phyloP scores from a whole-genome alignment of 306 rosid genomes.

The Geum urbanum region DNA sequence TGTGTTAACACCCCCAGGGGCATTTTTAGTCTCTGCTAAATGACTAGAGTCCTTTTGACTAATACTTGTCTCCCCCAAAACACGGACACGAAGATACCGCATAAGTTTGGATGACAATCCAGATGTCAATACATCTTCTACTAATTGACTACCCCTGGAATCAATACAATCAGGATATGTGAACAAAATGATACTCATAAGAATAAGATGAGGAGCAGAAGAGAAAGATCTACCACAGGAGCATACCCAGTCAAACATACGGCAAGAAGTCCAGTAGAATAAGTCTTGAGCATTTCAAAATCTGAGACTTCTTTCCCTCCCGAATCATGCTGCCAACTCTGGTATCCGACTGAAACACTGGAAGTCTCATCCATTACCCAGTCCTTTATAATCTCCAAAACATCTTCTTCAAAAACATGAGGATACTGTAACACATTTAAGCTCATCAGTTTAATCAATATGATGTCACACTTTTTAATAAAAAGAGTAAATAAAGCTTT shows the following conservation, averaged over 20 bases:
- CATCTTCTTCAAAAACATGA: slow-evolving; percentile 83
- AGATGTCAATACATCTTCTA: slow-evolving; percentile 91
- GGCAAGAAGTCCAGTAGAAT: slow-evolving; percentile 89
- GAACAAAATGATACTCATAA: slow-evolving; percentile 10
- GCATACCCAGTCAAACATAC: slow-evolving; percentile 73
- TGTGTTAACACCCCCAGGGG: slow-evolving; percentile 37
- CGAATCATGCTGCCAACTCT: slow-evolving; percentile 44
- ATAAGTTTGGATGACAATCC: slow-evolving; percentile 91
- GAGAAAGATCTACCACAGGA: slow-evolving; percentile 7
- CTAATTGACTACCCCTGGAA: slow-evolving; percentile 68
- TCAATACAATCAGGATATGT: slow-evolving; percentile 14
- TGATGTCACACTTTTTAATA: not conserved
- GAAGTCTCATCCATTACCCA: slow-evolving; percentile 75
- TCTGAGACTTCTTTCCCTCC: slow-evolving; percentile 60
- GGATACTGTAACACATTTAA: slow-evolving; percentile 64
- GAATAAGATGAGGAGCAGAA: slow-evolving; percentile 5
- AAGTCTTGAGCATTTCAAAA: slow-evolving; percentile 85
- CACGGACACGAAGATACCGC: slow-evolving; percentile 86
- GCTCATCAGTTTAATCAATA: not conserved
- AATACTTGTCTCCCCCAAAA: slow-evolving; percentile 73
- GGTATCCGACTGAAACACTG: slow-evolving; percentile 48
- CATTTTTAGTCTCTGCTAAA: slow-evolving; percentile 56
- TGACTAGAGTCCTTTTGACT: slow-evolving; percentile 70
- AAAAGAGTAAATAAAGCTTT: not conserved
- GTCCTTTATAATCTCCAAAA: slow-evolving; percentile 60